phyloP scores from a whole-genome alignment of 305 asterid genomes.

The Fraxinus baroniana region DNA sequence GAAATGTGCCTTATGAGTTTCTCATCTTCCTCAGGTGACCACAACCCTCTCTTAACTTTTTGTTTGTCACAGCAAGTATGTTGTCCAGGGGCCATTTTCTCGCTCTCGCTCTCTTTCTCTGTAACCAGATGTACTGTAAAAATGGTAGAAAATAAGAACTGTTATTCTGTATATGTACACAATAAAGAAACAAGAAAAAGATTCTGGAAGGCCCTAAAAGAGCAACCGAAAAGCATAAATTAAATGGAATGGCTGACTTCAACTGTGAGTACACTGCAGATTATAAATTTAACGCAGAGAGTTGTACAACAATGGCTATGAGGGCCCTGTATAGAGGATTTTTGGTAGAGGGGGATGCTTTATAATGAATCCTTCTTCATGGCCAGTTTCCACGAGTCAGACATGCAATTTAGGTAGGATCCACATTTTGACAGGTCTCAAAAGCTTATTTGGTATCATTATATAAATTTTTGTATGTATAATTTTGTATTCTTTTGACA shows the following conservation, averaged over 20 bases:
- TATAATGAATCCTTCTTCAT: conserved; percentile 22
- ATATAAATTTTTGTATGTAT: neutral
- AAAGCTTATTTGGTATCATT: neutral
- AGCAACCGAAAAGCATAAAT: neutral
- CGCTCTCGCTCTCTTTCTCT: neutral
- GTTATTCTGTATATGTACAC: neutral
- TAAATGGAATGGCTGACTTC: conserved; percentile 15
- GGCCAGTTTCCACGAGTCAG: conserved; percentile 38
- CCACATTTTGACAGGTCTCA: conserved; percentile 27
- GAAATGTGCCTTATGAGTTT: conserved; percentile 45
- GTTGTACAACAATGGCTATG: neutral
- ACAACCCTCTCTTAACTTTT: conserved; percentile 47
- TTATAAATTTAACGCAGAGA: conserved; percentile 28
- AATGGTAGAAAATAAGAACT: neutral
- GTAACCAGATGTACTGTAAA: neutral
- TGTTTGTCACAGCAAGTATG: conserved; percentile 54
- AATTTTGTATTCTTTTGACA: neutral
- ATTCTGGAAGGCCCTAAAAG: neutral
- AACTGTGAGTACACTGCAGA: conserved; percentile 18
- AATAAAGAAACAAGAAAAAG: conserved; percentile 20
- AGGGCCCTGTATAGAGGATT: no score
- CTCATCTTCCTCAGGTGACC: conserved; percentile 62
- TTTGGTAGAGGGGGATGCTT: neutral
- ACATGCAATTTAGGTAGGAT: conserved; percentile 48
- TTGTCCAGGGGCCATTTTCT: conserved; percentile 43